Evolutionary conservation across 306 rosid genomes (phyloP), one percentile per base, ranked within the genome.

Genomic region (Gillenia trifoliata): DNA sequence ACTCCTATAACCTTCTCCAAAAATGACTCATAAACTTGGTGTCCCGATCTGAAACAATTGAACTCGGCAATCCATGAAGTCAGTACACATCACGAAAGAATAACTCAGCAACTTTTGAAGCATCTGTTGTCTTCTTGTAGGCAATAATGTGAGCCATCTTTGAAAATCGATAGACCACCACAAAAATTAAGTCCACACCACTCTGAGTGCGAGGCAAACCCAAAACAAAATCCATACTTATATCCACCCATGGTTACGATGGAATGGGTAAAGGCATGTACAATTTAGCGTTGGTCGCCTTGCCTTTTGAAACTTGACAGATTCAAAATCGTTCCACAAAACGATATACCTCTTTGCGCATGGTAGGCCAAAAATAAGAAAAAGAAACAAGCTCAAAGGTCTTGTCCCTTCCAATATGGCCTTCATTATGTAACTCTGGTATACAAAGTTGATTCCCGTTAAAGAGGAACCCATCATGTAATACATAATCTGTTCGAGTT

Each of bases 391-490:
- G 47, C 0, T 47, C n/a, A 0, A 61, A 31, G 4, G 70, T 74
- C 1, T 50, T 23, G 3, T 74, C 71, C 6, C 71, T 9, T 4
- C 66, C 36, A 16, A 72, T 6, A 8, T 73, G 70, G 6, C 77
- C 57, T 12, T 59, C 34, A 19, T 11, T 17, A 57, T 40, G 67
- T 2, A 72, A 38, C 33, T 55, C 66, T 4, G 6, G 60, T 19
- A 40, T 23, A 28, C 60, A 61, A 3, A 73, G 30, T 61, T 73
- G 23, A 28, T 15, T 43, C 13, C 66, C 59, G 23, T 36, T 10
- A 40, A 57, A 73, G 8, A 73, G 38, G 13, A 60, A 73, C 9
- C 76, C 76, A n/a, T 72, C 76, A 16, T n/a, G 34, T 29, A 55
- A 55, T 4, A 55, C 29, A 55, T 20, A 22, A 8, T 55, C 0